A percentile compares a stretch with the other conserved stretches of the same genome.
Evolutionary conservation across 1,139 yeast genomes (phyloP).

Genomic region (Sugiyamaella japonica): DNA sequence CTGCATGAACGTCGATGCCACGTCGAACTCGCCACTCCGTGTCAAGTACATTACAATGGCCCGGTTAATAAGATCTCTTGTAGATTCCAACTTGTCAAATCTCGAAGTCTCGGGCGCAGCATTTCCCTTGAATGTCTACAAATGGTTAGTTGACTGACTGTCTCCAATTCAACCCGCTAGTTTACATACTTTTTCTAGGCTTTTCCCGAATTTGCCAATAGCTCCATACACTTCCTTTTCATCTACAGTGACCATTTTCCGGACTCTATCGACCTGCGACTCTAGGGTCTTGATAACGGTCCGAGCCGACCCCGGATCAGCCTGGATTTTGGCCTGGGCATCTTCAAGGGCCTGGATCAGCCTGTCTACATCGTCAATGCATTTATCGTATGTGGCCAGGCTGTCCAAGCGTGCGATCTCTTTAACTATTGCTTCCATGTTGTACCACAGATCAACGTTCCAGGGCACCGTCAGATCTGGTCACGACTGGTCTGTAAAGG

Average conservation of each 20-base stretch:
- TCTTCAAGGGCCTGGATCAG: constrained; percentile 35
- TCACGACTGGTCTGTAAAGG: too few species aligned
- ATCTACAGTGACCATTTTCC: constrained; percentile 25
- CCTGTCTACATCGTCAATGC: constrained; percentile 36
- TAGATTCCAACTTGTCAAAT: constrained; percentile 8
- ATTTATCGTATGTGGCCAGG: constrained; percentile 34
- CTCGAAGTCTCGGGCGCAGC: constrained; percentile 25
- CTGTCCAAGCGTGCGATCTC: constrained; percentile 35
- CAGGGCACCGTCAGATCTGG: neutral
- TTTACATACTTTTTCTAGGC: constrained; percentile 36
- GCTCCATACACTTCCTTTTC: constrained; percentile 39
- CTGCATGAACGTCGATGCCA: constrained; percentile 37
- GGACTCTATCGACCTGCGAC: constrained; percentile 13
- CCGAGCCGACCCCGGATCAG: constrained; percentile 1
- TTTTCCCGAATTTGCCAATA: constrained; percentile 39
- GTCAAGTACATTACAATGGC: constrained; percentile 49
- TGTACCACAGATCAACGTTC: neutral
- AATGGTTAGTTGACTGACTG: neutral
- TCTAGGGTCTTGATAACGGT: constrained; percentile 12
- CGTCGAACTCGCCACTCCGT: constrained; percentile 47
- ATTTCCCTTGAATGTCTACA: constrained; percentile 34
- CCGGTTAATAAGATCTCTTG: constrained; percentile 30
- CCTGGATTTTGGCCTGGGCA: constrained; percentile 27
- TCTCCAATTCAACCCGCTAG: too few species aligned
- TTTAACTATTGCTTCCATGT: constrained; percentile 36